Percentiles rank a stretch among this genome's conserved stretches.
phyloP scores from a whole-genome alignment of 306 rosid genomes.

The Acacia melanoxylon region DNA sequence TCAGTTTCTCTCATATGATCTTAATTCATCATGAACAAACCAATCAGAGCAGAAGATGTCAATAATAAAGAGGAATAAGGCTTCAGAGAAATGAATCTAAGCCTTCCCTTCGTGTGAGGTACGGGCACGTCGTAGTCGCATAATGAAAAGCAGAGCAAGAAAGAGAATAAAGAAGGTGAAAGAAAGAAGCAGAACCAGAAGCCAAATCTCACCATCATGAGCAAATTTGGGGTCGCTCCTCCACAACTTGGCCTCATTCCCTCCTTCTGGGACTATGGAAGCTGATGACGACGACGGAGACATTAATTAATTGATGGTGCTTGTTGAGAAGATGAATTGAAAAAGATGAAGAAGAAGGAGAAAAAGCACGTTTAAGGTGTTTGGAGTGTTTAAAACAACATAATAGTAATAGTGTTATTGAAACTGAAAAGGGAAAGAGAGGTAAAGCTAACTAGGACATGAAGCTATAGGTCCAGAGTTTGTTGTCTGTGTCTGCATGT shows the following conservation, averaged over 20 bases:
- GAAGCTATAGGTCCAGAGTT: slow-evolving; percentile 1
- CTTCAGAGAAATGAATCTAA: background rate
- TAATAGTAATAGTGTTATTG: slow-evolving; percentile 4
- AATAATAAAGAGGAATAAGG: no score
- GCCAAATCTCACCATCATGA: slow-evolving; percentile 47
- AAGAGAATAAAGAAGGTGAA: slow-evolving; percentile 31
- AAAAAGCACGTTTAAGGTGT: background rate
- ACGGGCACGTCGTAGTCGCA: slow-evolving; percentile 26
- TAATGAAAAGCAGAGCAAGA: slow-evolving; percentile 19
- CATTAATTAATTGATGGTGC: background rate
- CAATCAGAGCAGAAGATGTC: background rate
- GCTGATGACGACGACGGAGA: slow-evolving; percentile 17
- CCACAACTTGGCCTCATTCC: slow-evolving; percentile 12
- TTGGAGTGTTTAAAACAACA: background rate
- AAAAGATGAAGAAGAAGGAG: background rate
- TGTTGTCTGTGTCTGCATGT: background rate
- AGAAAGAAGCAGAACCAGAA: slow-evolving; percentile 38
- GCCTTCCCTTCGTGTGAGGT: slow-evolving; percentile 18
- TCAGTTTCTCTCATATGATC: background rate
- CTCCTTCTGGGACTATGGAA: slow-evolving; percentile 34
- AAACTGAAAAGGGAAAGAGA: slow-evolving; percentile 38
- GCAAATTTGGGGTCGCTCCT: slow-evolving; percentile 38
- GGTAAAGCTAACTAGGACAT: background rate
- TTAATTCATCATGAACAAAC: background rate
- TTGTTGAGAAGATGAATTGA: background rate